Evolutionary conservation across 2,329 filamentous ascomycete species (phyloP), one percentile per base, ranked within the genome.

Genomic region (Alternaria gaisen): DNA sequence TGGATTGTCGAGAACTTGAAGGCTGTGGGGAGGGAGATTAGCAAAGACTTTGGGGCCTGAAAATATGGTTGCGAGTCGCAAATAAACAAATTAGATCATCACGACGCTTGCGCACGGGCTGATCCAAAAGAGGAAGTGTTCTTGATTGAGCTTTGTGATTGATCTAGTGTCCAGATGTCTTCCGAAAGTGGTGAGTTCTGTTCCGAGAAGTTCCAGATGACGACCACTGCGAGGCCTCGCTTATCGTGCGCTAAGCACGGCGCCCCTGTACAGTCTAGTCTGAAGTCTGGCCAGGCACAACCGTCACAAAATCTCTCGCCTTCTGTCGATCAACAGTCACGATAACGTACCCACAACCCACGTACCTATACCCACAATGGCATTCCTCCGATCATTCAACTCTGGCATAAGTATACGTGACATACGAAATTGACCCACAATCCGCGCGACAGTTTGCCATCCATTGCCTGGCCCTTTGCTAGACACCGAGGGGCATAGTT

Each of bases 1-100:
- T 78, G 76, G 75, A 61, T 77, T 55, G 76, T 78, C n/a, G 75
- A 78, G 58, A 68, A 68, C 6, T 30, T 79, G 3, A 70, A 68
- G 58, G 77, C 73, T 2, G 66, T 72, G 16, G 76, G 77, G 3
- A 74, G 77, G 60, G 77, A 79, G 61, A 54, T 79, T 18, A 73
- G 67, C 38, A 67, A 69, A 61, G 77, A 79, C 48, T 79, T 79
- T 67, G 74, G 76, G 0, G 58, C 65, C 12, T 56, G 8, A 48
- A 20, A 4, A 42, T 20, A 10, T 20, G 9, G 12, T 22, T 34
- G n/a, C 26, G 26, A 32, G 18, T 48, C 18, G n/a, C n/a, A 36
- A 42, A 9, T 6, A 24, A 24, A 24, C 1, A 11, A 42, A 42
- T 12, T 42, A 42, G 3, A 10, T 14, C 24, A 12, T 24, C 20